Base-by-base conservation (phyloP, 495 filamentous ascomycete genomes). In the Diplogelasinospora grovesii region DNA sequence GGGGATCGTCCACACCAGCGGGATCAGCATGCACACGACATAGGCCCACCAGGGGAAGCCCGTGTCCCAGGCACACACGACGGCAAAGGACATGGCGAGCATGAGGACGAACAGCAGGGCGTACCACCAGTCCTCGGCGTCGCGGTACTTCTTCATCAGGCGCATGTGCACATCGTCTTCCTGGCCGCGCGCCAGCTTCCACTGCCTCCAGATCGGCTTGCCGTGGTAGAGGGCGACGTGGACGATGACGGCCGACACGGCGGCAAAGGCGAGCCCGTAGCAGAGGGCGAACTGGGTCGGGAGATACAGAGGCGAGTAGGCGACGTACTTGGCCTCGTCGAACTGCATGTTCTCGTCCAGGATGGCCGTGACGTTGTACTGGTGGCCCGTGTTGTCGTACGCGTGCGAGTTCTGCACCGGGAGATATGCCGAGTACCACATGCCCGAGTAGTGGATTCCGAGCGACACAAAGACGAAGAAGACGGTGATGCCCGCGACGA, bases 261-360 rank as follows among this genome's bases (percentile, higher is more conserved):
- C 75, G 30, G 82, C 82, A 50, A 86, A 86, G 1, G 78, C 76
- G 1, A 85, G 65, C 0, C 81, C 82, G 39, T 85, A 86, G 1
- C 70, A 67, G 28, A 82, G 55, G 3, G 77, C 68, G 48, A 79
- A 83, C 31, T 78, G 74, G 5, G 76, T 79, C 10, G 75, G 74
- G 15, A 83, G 62, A 44, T 71, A 83, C 4, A 81, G 60, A 0
- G 78, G 78, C 9, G 77, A 81, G 55, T 83, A 81, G 1, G 53
- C 47, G 33, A 74, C 56, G 54, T 81, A 81, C 22, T 65, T 68
- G 22, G 45, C 60, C 46, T 69, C 62, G 46, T 77, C 63, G 28
- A 81, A 72, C 8, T 71, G 60, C 26, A 68, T 57, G 22, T 69
- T 49, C 1, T 65, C 55, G 22, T 62, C 64, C 27, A 79, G 46